Percentiles rank a stretch among this genome's conserved stretches.
phyloP scores from a whole-genome alignment of 1,139 yeast genomes.

The Suhomyces yuchorum region DNA sequence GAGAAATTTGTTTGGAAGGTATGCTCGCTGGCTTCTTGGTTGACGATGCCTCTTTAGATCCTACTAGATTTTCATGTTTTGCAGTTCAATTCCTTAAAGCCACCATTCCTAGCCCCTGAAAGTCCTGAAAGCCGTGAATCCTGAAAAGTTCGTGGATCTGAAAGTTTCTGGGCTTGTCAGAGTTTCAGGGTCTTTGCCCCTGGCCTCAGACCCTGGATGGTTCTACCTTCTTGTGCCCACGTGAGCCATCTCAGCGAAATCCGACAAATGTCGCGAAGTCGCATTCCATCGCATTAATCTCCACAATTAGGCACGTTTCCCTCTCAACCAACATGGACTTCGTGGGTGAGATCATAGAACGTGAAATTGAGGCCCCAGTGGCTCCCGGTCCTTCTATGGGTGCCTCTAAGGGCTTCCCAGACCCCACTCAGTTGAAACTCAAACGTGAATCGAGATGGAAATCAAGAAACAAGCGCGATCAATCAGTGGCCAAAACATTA shows the following conservation, averaged over 20 bases:
- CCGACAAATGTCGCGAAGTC: constrained; percentile 1
- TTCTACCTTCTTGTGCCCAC: not conserved
- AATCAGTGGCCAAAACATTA: not conserved
- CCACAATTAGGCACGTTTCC: not conserved
- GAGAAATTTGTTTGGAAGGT: too few relatives aligned
- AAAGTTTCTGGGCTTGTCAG: not conserved
- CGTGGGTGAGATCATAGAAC: constrained; percentile 77
- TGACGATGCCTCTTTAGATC: not conserved
- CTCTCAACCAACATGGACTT: constrained; percentile 49
- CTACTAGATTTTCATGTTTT: not conserved
- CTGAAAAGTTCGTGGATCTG: too few relatives aligned
- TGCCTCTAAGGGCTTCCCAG: constrained; percentile 46
- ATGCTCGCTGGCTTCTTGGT: not conserved
- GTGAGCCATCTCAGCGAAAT: not conserved
- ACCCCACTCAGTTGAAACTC: constrained; percentile 28
- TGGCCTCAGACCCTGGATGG: not conserved
- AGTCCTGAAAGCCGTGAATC: too few relatives aligned
- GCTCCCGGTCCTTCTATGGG: constrained; percentile 28
- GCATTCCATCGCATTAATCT: not conserved
- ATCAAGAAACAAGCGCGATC: constrained; percentile 25
- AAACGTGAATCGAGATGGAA: constrained; percentile 32
- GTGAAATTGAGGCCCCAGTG: constrained; percentile 46
- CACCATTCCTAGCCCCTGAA: not conserved
- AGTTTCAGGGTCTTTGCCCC: not conserved
- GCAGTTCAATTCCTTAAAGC: too few relatives aligned